Conservation (phyloP, 768 basidiomycete genomes). For the Kockovaella imperatae region DNA sequence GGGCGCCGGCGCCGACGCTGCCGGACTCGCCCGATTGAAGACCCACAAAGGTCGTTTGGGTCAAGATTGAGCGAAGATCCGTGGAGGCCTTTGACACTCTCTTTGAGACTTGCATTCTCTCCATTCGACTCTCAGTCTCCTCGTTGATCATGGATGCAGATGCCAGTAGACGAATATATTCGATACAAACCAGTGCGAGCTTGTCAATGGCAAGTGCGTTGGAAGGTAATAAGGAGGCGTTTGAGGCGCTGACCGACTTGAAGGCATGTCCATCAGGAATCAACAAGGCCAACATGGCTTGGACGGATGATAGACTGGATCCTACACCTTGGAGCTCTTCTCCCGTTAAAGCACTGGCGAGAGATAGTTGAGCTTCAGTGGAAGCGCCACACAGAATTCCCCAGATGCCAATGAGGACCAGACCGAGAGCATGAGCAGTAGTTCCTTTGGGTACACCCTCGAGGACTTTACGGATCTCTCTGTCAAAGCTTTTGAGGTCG, state of each 20-base stretch:
- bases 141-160: conserved; percentile 8
- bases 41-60: conserved; percentile 33
- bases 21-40: conserved; percentile 3
- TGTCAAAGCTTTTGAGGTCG: too few species aligned
- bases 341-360: conserved; percentile 36
- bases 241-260: background rate
- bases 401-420: conserved; percentile 43
- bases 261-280: conserved; percentile 34
- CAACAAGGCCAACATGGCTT: conserved; percentile 31
- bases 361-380: conserved; percentile 24
- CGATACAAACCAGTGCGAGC: conserved; percentile 39
- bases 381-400: conserved; percentile 32
- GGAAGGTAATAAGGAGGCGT: background rate
- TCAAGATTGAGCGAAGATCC: conserved; percentile 27
- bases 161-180: conserved; percentile 29
- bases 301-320: conserved; percentile 21
- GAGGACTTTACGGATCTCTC: conserved; percentile 30
- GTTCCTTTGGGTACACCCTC: conserved; percentile 28
- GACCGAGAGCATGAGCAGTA: conserved; percentile 34
- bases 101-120: conserved; percentile 11
- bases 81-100: conserved; percentile 16
- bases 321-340: conserved; percentile 29
- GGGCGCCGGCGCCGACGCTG: conserved; percentile 2
- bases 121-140: background rate
- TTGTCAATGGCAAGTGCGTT: conserved; percentile 36